Evolutionary conservation across 345 rosid species (phyloP).

Genomic region (Viola odorata): DNA sequence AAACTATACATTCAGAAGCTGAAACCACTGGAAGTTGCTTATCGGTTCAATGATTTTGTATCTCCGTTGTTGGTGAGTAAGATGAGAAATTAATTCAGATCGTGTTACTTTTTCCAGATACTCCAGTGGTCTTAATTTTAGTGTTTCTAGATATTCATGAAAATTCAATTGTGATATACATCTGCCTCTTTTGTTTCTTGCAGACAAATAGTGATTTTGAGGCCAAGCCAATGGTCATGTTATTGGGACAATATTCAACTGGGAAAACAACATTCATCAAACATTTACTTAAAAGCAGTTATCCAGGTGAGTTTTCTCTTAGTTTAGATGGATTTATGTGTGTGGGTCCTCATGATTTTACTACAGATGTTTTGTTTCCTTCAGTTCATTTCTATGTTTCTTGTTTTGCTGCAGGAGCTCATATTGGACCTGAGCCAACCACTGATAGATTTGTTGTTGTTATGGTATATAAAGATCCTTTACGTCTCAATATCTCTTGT

Average conservation of each 20-base stretch:
- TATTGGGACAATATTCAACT: constrained; percentile 95
- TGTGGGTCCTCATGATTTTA: neutral
- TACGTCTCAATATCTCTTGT: neutral
- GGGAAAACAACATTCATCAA: constrained; percentile 97
- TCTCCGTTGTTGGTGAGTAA: constrained; percentile 74
- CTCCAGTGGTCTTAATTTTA: constrained; percentile 12
- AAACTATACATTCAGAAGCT: constrained; percentile 78
- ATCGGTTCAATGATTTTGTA: constrained; percentile 88
- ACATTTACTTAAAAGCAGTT: constrained; percentile 73
- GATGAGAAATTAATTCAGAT: neutral
- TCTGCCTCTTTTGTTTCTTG: constrained; percentile 10
- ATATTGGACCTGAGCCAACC: constrained; percentile 97
- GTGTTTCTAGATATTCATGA: constrained; percentile 3
- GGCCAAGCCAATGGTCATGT: constrained; percentile 98
- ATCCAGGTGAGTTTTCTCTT: constrained; percentile 49
- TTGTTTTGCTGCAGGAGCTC: constrained; percentile 64
- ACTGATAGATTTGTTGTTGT: constrained; percentile 98
- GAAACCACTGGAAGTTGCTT: constrained; percentile 84
- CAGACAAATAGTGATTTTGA: constrained; percentile 90
- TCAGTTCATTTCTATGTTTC: neutral
- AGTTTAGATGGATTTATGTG: neutral
- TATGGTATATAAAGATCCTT: constrained; percentile 45
- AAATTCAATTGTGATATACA: neutral
- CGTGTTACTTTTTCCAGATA: neutral
- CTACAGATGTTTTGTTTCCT: neutral